Evolutionary conservation across 2,329 filamentous ascomycete genomes (phyloP), one percentile per base, ranked within the genome.

Genomic region (Zymoseptoria passerinii): DNA sequence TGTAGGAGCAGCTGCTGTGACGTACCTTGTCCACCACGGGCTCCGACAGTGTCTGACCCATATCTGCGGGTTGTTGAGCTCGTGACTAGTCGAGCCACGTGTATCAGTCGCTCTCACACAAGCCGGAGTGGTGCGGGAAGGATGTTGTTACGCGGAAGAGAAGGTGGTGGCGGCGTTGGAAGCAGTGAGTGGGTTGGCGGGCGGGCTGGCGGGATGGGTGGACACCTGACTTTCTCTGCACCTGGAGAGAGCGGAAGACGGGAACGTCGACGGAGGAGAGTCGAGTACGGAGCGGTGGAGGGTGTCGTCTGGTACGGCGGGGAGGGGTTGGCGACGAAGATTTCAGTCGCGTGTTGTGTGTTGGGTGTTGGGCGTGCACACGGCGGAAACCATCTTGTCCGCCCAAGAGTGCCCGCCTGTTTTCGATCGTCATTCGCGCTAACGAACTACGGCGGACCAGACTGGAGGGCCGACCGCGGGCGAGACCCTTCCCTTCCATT

Each of bases 31-130:
- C 94, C 76, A 96, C 89, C 72, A 99, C 92, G 72, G 94, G 94
- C 82, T 99, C 94, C 72, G 92, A 97, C 74, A 99, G 87, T 77
- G 94, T 99, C 83, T 99, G 94, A 84, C 94, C 94, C 94, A 99
- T 99, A 78, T 74, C 81, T 61, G 58, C 53, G 23, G 50, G n/a
- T 54, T 54, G 50, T 23, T 55, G 23, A 52, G 50, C 50, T 52
- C 50, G 50, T 28, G 23, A 52, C 20, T 23, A 28, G 23, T 44
- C 35, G 13, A 44, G 7, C 35, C 35, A 44, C 35, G 35, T 44
- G 35, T 44, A n/a, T 44, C 35, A 44, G 35, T 44, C 13, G 13
- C 7, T 16, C 35, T 44, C n/a, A 16, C 35, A 44, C 35, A 44
- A 23, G 35, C 13, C 23, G 27, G 50, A 52, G 23, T 23, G 50